Evolutionary conservation across 108 stramenopile species (phyloP).

Genomic region (Conticribra guillardii): DNA sequence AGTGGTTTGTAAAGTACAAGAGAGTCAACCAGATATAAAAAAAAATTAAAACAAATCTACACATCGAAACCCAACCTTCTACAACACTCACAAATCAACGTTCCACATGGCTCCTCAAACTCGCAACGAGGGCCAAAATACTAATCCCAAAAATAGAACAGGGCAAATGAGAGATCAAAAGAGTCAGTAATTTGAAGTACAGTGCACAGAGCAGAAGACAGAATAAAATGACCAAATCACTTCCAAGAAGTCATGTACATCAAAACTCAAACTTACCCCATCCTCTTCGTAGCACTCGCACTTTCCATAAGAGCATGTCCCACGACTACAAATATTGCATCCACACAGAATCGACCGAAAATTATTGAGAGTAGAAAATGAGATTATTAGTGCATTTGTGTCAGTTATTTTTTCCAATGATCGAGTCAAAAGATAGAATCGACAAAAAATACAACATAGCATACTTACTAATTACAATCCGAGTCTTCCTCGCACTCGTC

Average conservation of each 20-base stretch:
- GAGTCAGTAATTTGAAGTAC: neutral
- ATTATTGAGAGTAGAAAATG: too few species aligned
- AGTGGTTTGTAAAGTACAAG: too few species aligned
- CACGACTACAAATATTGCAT: neutral
- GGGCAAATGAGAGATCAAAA: neutral
- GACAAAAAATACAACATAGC: neutral
- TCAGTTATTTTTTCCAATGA: too few species aligned
- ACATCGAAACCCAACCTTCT: neutral
- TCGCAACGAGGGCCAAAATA: conserved; percentile 10
- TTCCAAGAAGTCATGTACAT: neutral
- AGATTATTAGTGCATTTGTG: too few species aligned
- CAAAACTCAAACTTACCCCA: neutral
- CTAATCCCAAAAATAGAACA: neutral
- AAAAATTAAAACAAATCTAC: neutral
- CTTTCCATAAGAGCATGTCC: neutral
- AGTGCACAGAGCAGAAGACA: neutral
- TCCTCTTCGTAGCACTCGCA: neutral
- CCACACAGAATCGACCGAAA: neutral
- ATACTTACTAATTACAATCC: conserved; percentile 11
- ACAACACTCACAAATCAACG: conserved; percentile 1
- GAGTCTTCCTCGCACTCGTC: conserved; percentile 2
- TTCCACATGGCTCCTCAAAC: conserved; percentile 8
- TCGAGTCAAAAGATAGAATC: neutral
- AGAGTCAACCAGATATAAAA: neutral
- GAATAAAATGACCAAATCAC: neutral